phyloP scores from a whole-genome alignment of 2,329 filamentous ascomycete genomes.

The Amesomyces nigricolor region DNA sequence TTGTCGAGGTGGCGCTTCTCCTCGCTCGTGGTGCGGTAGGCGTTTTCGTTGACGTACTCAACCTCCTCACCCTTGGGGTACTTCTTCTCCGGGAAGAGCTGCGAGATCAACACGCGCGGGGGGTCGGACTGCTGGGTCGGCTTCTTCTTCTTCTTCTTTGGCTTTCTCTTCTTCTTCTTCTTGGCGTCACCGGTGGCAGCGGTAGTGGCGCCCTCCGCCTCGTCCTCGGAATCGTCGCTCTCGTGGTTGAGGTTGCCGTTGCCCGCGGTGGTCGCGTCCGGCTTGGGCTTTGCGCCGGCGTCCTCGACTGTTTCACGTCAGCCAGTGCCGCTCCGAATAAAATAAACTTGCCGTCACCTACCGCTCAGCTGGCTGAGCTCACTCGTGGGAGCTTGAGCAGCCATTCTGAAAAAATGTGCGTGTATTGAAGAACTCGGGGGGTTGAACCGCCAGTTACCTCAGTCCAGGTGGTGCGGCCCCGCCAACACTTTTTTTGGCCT shows the following conservation, averaged over 20 bases:
- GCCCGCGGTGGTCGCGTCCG: conserved; percentile 33
- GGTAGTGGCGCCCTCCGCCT: conserved; percentile 37
- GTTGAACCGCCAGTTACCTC: conserved; percentile 2
- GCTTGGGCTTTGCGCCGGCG: conserved; percentile 36
- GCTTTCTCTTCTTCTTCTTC: conserved; percentile 79
- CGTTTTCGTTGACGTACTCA: conserved; percentile 72
- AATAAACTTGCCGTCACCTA: conserved; percentile 23
- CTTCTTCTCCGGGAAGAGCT: conserved; percentile 64
- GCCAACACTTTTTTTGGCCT: background rate
- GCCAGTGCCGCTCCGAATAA: background rate
- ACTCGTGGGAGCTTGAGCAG: conserved; percentile 36
- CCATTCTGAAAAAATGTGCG: conserved; percentile 32
- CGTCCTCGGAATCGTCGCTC: conserved; percentile 46
- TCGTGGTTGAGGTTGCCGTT: conserved; percentile 38
- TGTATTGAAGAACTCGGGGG: background rate
- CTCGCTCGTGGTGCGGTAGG: conserved; percentile 72
- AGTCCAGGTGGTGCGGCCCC: background rate
- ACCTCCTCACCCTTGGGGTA: conserved; percentile 76
- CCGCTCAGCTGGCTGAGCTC: conserved; percentile 39
- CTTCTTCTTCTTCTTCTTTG: conserved; percentile 62
- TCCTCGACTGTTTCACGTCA: conserved; percentile 34
- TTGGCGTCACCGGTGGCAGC: conserved; percentile 45
- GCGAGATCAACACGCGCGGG: conserved; percentile 66
- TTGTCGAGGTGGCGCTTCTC: conserved; percentile 80
- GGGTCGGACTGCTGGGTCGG: conserved; percentile 70